Evolutionary conservation across 139 green algal species (phyloP), one percentile per base, ranked within the genome.

Genomic region (Chlorella sp.): DNA sequence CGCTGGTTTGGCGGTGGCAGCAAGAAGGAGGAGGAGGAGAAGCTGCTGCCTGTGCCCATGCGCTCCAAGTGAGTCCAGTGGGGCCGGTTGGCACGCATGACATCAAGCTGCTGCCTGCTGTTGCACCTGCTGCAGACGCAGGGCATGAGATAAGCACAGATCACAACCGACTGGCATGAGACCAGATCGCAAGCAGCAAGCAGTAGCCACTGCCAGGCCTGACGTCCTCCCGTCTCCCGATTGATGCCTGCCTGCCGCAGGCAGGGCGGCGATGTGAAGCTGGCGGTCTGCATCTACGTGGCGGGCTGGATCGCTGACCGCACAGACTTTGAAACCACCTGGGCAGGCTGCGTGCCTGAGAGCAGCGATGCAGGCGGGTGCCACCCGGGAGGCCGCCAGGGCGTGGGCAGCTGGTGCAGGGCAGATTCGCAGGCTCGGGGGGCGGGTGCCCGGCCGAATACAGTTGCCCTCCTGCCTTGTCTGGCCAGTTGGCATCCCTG

Each of bases 281-380:
- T 94, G 44, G 84, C 91, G 5, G 76, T 92, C 1, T 87, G 85
- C 28, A 94, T 96, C 30, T 90, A 89, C 1, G 89, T 96, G 40
- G 91, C 87, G 40, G 94, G 94, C n/a, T 95, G 91, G 87, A 84
- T 95, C 40, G 82, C 73, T 26, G 40, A 87, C 24, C 56, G 69
- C 0, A 65, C 90, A 20, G 94, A 97, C 86, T 97, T 92, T 75
- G 81, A 92, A 40, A 70, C 43, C 8, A 87, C 92, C 17, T 97
- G 94, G 93, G 41, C 79, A 30, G 72, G 41, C 9, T 73, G 77
- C 40, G 51, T 60, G 22, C 13, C 24, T 4, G 28, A 56, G 36
- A 34, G 22, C 38, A 56, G 40, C 19, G 70, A 76, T 76, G 70
- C 70, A 76, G 70, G 70, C 48, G 40, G 3, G 40, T 24, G 70